These are phyloP conservation scores for Polytrichum commune DNA, from an alignment of 225 moss, liverwort and hornwort genomes.

Conservation along the genomic window DNA sequence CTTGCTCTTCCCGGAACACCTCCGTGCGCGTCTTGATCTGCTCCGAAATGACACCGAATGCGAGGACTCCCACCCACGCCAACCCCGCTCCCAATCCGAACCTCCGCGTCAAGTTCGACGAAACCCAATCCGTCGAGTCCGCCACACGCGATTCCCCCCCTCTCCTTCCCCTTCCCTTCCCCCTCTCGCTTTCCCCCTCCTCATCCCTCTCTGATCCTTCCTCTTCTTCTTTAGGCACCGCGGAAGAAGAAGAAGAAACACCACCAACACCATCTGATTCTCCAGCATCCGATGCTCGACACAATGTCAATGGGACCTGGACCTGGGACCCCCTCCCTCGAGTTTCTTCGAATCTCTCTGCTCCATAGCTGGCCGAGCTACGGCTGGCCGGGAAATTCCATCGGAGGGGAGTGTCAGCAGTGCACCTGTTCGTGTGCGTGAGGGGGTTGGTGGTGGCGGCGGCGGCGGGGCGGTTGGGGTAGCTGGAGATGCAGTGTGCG, in stretches of 20 bases:
- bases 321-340: too few species aligned
- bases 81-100: slow-evolving; percentile 92
- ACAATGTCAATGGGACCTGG: too few species aligned
- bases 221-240: slow-evolving; percentile 11
- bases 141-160: slow-evolving; percentile 43
- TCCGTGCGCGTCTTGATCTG: slow-evolving; percentile 97
- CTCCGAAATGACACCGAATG: slow-evolving; percentile 92
- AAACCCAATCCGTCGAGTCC: slow-evolving; percentile 87
- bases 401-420: too few species aligned
- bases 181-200: slow-evolving; percentile 16
- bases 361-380: too few species aligned
- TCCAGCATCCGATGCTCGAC: too few species aligned
- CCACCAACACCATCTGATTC: slow-evolving; percentile 1
- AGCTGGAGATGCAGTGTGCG: too few species aligned
- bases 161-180: slow-evolving; percentile 25
- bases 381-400: too few species aligned
- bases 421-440: too few species aligned
- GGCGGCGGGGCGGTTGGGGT: too few species aligned
- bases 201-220: slow-evolving; percentile 13
- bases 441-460: too few species aligned
- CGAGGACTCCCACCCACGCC: slow-evolving; percentile 92
- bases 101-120: slow-evolving; percentile 74
- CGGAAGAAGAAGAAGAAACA: neutral
- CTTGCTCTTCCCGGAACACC: slow-evolving; percentile 72
- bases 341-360: too few species aligned